Evolutionary conservation across 345 rosid species (phyloP), one percentile per base, ranked within the genome.

Genomic region (Boechera stricta): DNA sequence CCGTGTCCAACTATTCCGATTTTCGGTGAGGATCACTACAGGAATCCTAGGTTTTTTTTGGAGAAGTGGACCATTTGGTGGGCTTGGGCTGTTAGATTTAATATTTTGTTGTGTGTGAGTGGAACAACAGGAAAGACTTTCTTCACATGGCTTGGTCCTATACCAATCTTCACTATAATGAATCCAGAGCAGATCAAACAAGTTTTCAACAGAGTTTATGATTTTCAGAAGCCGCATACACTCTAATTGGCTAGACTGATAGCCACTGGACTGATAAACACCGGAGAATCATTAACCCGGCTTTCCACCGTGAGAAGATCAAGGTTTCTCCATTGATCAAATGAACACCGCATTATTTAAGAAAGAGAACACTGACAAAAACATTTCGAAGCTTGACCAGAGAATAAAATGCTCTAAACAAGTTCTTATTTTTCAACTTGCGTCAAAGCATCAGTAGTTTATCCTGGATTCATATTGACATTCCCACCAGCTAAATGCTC

Each of bases 101-200:
- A 54, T 4, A 12, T 73, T 62, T 48, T 21, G 66, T 58, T 72
- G 2, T 16, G 1, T 67, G 42, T 35, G 60, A 24, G 6, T 64
- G 69, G 62, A 38, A 79, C 79, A 82, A 33, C 42, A 39, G 90
- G 91, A 8, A 84, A 77, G 24, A 76, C 75, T 48, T 72, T 13
- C 31, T 85, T 79, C 31, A 70, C 49, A 15, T 85, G 90, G 92
- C 0, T 67, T 15, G 89, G 88, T 29, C 88, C 86, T 0, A 74
- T 15, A 48, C 87, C 89, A 42, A 79, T 51, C 24, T 67, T 84
- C 60, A 76, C 58, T 10, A 79, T 85, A 51, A 80, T 54, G 79
- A 64, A 87, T n/a, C 87, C 85, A 1, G 84, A 85, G 56, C 68
- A 52, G 1, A 73, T 84, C 31, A 87, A 77, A 33, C 82, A 84